Base-by-base conservation (phyloP, 345 rosid genomes). In the Bruguiera sexangula region DNA sequence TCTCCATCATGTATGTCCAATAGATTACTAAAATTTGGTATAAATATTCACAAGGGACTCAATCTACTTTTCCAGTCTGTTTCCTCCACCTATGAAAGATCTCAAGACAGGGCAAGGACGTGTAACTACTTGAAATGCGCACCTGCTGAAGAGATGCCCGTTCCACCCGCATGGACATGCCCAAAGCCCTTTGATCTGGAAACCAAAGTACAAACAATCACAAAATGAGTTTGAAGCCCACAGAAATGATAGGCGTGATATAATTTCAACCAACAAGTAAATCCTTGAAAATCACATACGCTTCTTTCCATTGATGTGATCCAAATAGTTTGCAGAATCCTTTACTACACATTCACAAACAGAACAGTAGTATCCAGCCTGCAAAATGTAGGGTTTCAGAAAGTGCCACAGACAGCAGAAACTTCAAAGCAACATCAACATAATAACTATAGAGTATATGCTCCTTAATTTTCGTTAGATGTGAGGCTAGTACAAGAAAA, bases 241-340 rank as follows among this genome's bases (percentile, higher is more conserved):
- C 69, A 30, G n/a, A 63, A 72, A 19, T 10, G 8, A 21, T 15
- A 60, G 18, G 16, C 5, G 21, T 5, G 37, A 39, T 18, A 50
- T 34, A 62, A 63, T 63, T 37, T 46, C 5, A 7, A 31, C 2
- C 55, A 58, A 53, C 15, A 16, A 36, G 66, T 31, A 32, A 54
- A 36, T 31, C 9, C 8, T 61, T 50, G 48, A 68, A 46, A 27
- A 63, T 3, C 20, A 76, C 92, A 1, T 83, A 92, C 99, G 99
- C 79, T 95, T 95, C 75, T 95, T 95, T 72, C 98, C 99, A 88
- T 95, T 95, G 46, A 92, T 95, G 76, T 95, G 99, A 82, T 95
- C 99, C 82, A 95, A 84, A 87, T 95, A 95, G 88, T 92, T 95
- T 22, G 97, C 99, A 6, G 99, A 95, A 82, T 95, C 99, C 90